Evolutionary conservation across 2,329 filamentous ascomycete genomes (phyloP).

Genomic region (Fusarium coicis): DNA sequence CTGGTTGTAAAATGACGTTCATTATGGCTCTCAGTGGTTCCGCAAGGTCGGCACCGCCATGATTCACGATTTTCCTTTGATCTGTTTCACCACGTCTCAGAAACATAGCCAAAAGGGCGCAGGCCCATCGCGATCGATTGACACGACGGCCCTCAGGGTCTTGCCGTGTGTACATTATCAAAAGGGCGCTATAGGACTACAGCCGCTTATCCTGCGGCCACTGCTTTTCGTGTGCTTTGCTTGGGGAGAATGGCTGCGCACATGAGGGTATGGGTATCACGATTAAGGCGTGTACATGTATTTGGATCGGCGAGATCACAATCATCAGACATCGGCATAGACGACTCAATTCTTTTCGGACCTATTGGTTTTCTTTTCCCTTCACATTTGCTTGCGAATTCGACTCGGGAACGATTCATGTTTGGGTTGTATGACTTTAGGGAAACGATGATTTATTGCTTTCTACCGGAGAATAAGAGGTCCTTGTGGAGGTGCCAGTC

Average conservation of each 20-base stretch:
- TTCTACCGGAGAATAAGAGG: constrained; percentile 21
- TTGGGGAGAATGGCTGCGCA: constrained; percentile 24
- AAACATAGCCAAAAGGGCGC: constrained; percentile 41
- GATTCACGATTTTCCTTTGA: constrained; percentile 55
- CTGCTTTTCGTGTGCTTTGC: constrained; percentile 28
- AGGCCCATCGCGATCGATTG: constrained; percentile 38
- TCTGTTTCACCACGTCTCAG: constrained; percentile 48
- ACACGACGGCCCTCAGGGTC: constrained; percentile 44
- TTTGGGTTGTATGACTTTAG: constrained; percentile 44
- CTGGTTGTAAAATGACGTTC: constrained; percentile 50
- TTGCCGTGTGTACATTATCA: constrained; percentile 51
- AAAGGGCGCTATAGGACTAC: constrained; percentile 43
- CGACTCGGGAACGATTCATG: constrained; percentile 24
- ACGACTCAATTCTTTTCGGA: constrained; percentile 37
- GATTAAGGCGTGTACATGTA: constrained; percentile 48
- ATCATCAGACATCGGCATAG: constrained; percentile 44
- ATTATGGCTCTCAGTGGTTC: constrained; percentile 41
- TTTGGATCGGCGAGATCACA: constrained; percentile 45
- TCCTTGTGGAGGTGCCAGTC: constrained; percentile 28
- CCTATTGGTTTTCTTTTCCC: constrained; percentile 34
- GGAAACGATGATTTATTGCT: constrained; percentile 37
- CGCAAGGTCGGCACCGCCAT: constrained; percentile 52
- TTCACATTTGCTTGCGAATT: constrained; percentile 35
- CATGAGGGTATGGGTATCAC: constrained; percentile 23
- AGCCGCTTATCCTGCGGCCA: constrained; percentile 30